Evolutionary conservation across 2,329 filamentous ascomycete genomes (phyloP), one percentile per base, ranked within the genome.

Genomic region (Nectriaceae sp.): DNA sequence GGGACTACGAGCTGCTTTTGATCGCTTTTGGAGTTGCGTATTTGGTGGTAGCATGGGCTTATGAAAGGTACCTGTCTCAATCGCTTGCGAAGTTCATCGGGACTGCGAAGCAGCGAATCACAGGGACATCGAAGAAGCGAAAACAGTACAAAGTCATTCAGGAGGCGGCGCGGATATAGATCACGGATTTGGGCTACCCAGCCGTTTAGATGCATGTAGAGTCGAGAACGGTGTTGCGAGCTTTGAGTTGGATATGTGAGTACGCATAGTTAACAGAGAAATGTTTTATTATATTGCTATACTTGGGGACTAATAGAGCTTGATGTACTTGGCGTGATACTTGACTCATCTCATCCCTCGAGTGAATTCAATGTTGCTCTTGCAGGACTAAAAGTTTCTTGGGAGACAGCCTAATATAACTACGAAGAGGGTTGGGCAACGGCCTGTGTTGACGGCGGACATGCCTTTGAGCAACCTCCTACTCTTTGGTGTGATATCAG

Each of bases 141-240:
- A 96, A 96, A 70, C 77, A 85, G 72, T 97, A 97, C 66, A 97
- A 97, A 73, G 60, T 90, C 18, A 85, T 97, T 22, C 65, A 79
- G 42, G 88, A 94, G 64, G 75, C 82, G 20, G 65, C 66, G 38
- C 57, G 61, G 33, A 50, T 56, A 15, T 57, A 53, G 19, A 42
- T 4, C 13, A 44, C n/a, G 47, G 13, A 16, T 10, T 16, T 24
- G 18, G 33, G n/a, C 33, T 35, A 42, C 11, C 2, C 22, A 22
- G 10, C n/a, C n/a, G n/a, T n/a, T n/a, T n/a, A n/a, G n/a, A n/a
- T n/a, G n/a, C n/a, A n/a, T n/a, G n/a, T n/a, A n/a, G n/a, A n/a
- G n/a, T n/a, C n/a, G n/a, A n/a, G n/a, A n/a, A n/a, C n/a, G n/a
- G n/a, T n/a, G n/a, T n/a, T n/a, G n/a, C n/a, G n/a, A n/a, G n/a